Conservation (phyloP, 2,329 filamentous ascomycete genomes). For the Rachicladosporium sp. region DNA sequence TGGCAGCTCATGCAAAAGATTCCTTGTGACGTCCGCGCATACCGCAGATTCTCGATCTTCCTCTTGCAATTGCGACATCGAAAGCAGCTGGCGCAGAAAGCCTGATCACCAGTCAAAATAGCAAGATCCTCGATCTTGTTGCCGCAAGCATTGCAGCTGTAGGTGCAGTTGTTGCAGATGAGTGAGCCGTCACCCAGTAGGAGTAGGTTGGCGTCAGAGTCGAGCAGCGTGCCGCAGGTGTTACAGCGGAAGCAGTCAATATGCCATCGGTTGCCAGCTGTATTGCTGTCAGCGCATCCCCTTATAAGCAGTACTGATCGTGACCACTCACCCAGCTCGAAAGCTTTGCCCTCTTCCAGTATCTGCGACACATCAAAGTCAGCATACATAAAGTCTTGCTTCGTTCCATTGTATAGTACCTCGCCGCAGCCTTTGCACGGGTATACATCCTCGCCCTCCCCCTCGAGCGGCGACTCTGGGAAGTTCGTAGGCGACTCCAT, state of each 20-base stretch:
- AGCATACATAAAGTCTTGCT: conserved; percentile 6
- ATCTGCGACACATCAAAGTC: conserved; percentile 46
- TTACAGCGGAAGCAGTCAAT: conserved; percentile 98
- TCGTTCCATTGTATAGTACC: conserved; percentile 35
- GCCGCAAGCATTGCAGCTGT: conserved; percentile 90
- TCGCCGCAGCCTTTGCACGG: conserved; percentile 90
- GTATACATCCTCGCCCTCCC: conserved; percentile 64
- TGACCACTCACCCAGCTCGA: conserved; percentile 65
- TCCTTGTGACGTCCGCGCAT: conserved; percentile 92
- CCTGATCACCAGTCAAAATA: conserved; percentile 93
- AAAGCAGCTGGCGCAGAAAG: conserved; percentile 95
- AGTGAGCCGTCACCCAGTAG: conserved; percentile 94
- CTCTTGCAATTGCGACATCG: conserved; percentile 95
- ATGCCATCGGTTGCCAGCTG: conserved; percentile 95
- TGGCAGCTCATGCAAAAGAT: conserved; percentile 99
- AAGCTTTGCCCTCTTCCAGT: conserved; percentile 95
- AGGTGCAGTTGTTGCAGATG: conserved; percentile 98
- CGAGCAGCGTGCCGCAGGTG: conserved; percentile 85
- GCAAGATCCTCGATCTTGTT: conserved; percentile 98
- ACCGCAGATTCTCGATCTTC: conserved; percentile 96
- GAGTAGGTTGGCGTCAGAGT: conserved; percentile 94
- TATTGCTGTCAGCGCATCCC: conserved; percentile 12
- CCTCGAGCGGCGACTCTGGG: conserved; percentile 55
- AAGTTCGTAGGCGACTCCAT: conserved; percentile 49
- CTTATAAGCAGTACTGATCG: too few species aligned